Evolutionary conservation across 257 asterid genomes (phyloP), one percentile per base, ranked within the genome.

Genomic region (Nyctanthes arbortristis): DNA sequence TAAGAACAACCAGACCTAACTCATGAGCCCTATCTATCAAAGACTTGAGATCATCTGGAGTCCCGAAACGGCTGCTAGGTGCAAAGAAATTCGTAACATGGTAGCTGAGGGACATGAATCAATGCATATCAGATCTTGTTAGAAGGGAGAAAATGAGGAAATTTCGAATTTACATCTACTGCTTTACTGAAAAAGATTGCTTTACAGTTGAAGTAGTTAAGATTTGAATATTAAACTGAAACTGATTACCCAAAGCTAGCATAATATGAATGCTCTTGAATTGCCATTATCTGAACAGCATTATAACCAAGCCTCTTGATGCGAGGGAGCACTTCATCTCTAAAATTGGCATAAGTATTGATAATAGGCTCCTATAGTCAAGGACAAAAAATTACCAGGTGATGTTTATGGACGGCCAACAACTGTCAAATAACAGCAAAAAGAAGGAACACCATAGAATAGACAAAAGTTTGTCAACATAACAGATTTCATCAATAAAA

Each of bases 221-320:
- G 57, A n/a, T 40, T 60, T 59, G 70, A 27, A 28, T 69, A 61
- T 32, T 28, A 63, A 54, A 65, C 67, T 7, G 28, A 57, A 66
- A 22, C 54, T 27, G 47, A 69, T 67, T 94, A 94, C 99, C 99
- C 99, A 75, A 94, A 94, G 79, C 99, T 89, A 75, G 97, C 99
- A 85, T 94, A 94, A 78, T 94, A 94, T 35, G 99, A 89, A 80
- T 94, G 99, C 91, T 94, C 99, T 84, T 91, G 99, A 78, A 94
- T 94, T 69, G 99, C 99, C 99, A 94, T 94, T 58, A 94, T 85
- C 83, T 94, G 99, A 82, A 94, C 96, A 54, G 97, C 99, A 79
- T 94, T 94, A 69, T 94, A 94, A 37, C 99, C 99, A 74, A 94
- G 96, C 79, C 66, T 81, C 88, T 94, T 94, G 78, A 94, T 91